Evolutionary conservation across 2,329 filamentous ascomycete genomes (phyloP).

Genomic region (Cercospora sp.): DNA sequence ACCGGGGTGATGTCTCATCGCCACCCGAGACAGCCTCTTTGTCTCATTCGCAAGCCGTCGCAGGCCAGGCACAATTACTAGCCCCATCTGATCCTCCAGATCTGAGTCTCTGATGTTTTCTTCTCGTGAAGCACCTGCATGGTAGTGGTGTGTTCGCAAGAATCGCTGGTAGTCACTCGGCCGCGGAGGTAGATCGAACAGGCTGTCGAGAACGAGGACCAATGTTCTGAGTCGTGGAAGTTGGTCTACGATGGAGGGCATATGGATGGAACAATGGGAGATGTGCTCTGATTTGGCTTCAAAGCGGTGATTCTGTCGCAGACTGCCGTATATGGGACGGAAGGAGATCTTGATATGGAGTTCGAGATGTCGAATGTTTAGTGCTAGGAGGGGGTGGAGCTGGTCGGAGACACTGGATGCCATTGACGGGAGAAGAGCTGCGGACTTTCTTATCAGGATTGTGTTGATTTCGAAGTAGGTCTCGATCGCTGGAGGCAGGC

Average conservation of each 20-base stretch:
- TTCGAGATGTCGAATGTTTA: slow-evolving; percentile 13
- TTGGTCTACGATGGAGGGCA: slow-evolving; percentile 4
- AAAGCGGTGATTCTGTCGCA: slow-evolving; percentile 7
- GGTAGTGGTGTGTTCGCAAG: neutral
- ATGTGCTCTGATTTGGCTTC: slow-evolving; percentile 15
- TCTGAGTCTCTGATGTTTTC: slow-evolving; percentile 12
- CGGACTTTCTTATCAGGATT: slow-evolving; percentile 10
- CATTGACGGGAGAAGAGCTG: slow-evolving; percentile 10
- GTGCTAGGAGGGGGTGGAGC: slow-evolving; percentile 11
- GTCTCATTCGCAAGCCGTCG: slow-evolving; percentile 1
- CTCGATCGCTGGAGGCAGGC: slow-evolving; percentile 12
- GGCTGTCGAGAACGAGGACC: slow-evolving; percentile 12
- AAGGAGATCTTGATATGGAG: slow-evolving; percentile 14
- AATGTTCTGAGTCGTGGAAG: slow-evolving; percentile 10
- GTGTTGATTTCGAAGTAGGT: slow-evolving; percentile 13
- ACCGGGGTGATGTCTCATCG: neutral
- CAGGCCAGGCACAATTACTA: slow-evolving; percentile 8
- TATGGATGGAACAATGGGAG: neutral
- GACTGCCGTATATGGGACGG: slow-evolving; percentile 5
- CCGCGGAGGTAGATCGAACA: slow-evolving; percentile 16
- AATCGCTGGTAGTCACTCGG: slow-evolving; percentile 16
- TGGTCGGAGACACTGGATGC: slow-evolving; percentile 7
- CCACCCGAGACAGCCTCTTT: slow-evolving; percentile 3
- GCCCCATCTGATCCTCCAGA: slow-evolving; percentile 7
- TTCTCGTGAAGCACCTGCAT: neutral